Evolutionary conservation across 2,329 filamentous ascomycete species (phyloP).

Genomic region (Penicillium griseofulvum): DNA sequence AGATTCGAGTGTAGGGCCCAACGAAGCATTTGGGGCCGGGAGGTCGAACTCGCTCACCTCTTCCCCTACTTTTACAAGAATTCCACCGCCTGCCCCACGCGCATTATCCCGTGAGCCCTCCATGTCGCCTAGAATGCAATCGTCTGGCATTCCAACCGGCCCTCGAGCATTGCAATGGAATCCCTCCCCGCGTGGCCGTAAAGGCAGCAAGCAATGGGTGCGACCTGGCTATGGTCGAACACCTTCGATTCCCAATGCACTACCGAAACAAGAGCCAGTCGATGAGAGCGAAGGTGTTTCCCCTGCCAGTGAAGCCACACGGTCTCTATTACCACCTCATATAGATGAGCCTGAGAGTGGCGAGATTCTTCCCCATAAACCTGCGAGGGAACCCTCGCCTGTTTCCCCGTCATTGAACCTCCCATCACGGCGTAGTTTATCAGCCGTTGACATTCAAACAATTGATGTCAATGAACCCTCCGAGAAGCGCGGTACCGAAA

Average conservation of each 20-base stretch:
- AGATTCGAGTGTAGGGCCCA: slow-evolving; percentile 18
- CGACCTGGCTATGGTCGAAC: slow-evolving; percentile 36
- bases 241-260: slow-evolving; percentile 17
- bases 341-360: slow-evolving; percentile 3
- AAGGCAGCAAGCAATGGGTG: slow-evolving; percentile 41
- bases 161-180: slow-evolving; percentile 40
- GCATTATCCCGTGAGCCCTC: slow-evolving; percentile 32
- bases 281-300: slow-evolving; percentile 29
- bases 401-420: slow-evolving; percentile 13
- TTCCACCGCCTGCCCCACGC: slow-evolving; percentile 25
- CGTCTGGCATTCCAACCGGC: slow-evolving; percentile 41
- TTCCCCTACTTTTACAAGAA: slow-evolving; percentile 28
- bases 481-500: slow-evolving; percentile 10
- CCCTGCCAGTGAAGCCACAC: slow-evolving; percentile 20
- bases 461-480: slow-evolving; percentile 1
- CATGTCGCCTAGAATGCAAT: slow-evolving; percentile 38
- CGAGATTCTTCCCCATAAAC: slow-evolving; percentile 4
- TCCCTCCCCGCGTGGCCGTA: slow-evolving; percentile 32
- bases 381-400: slow-evolving; percentile 6
- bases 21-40: slow-evolving; percentile 19
- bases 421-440: slow-evolving; percentile 14
- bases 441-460: slow-evolving; percentile 2
- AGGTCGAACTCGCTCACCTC: slow-evolving; percentile 20
- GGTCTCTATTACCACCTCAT: background rate
- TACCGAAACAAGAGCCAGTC: slow-evolving; percentile 32